phyloP scores from a whole-genome alignment of 768 basidiomycete genomes.

The Kwoniella botswanensis region DNA sequence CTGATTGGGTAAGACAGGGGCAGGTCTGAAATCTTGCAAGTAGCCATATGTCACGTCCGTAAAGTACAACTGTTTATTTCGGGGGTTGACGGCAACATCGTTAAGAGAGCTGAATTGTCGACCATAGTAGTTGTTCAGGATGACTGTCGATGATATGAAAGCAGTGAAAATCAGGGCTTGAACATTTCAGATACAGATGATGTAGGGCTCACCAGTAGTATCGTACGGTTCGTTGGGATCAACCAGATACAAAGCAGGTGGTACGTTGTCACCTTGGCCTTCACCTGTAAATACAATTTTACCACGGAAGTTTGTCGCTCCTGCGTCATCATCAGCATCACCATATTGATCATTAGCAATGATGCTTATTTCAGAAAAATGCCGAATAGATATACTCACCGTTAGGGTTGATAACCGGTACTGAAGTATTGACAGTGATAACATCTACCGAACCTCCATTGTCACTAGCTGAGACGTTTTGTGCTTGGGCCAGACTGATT shows the following conservation, averaged over 20 bases:
- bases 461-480: constrained; percentile 48
- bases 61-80: constrained; percentile 72
- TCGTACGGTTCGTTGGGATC: constrained; percentile 71
- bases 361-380: background rate
- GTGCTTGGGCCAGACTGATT: constrained; percentile 68
- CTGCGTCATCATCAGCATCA: constrained; percentile 11
- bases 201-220: constrained; percentile 61
- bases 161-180: constrained; percentile 1
- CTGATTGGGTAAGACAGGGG: constrained; percentile 71
- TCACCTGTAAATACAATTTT: constrained; percentile 69
- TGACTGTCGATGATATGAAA: constrained; percentile 34
- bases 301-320: constrained; percentile 64
- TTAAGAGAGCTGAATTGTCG: constrained; percentile 82
- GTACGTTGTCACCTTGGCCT: constrained; percentile 66
- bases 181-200: background rate
- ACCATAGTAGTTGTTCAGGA: constrained; percentile 79
- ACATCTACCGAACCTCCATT: constrained; percentile 59
- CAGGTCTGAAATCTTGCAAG: constrained; percentile 69
- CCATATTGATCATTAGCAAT: background rate
- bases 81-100: constrained; percentile 74
- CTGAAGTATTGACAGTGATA: constrained; percentile 21
- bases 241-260: constrained; percentile 70
- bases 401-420: constrained; percentile 48
- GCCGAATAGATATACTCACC: constrained; percentile 63
- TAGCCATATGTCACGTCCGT: constrained; percentile 72